Conservation (phyloP, 2,329 filamentous ascomycete genomes). For the Colletotrichum lupini region DNA sequence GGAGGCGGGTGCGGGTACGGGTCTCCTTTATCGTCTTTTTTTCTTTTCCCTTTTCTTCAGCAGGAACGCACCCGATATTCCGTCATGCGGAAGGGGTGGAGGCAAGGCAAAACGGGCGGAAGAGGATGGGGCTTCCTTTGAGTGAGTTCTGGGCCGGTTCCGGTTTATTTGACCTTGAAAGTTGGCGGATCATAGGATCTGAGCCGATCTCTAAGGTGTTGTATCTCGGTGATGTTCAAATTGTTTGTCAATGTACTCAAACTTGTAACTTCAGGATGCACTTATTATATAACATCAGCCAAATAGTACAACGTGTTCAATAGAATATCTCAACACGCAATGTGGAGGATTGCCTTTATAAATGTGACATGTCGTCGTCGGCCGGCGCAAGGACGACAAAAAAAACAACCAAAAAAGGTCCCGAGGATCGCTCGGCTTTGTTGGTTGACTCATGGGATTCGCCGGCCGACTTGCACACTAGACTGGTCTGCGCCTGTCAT, state of each 20-base stretch:
- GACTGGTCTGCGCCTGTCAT: slow-evolving; percentile 8
- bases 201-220: neutral
- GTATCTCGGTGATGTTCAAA: neutral
- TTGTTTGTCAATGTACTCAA: neutral
- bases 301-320: neutral
- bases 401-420: neutral
- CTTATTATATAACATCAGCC: neutral
- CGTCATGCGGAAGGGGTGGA: slow-evolving; percentile 14
- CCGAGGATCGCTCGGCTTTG: slow-evolving; percentile 5
- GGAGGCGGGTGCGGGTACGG: neutral
- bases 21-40: neutral
- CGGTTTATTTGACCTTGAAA: neutral
- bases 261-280: neutral
- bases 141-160: neutral
- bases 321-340: neutral
- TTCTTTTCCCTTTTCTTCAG: slow-evolving; percentile 8
- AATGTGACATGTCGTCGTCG: slow-evolving; percentile 1
- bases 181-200: neutral
- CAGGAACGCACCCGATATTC: slow-evolving; percentile 12
- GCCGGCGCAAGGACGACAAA: neutral
- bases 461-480: neutral
- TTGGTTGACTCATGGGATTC: slow-evolving; percentile 29
- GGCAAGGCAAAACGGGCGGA: slow-evolving; percentile 5
- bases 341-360: neutral
- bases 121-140: neutral